Evolutionary conservation across 2,329 filamentous ascomycete species (phyloP).

Genomic region (Chaetomiaceae sp.): DNA sequence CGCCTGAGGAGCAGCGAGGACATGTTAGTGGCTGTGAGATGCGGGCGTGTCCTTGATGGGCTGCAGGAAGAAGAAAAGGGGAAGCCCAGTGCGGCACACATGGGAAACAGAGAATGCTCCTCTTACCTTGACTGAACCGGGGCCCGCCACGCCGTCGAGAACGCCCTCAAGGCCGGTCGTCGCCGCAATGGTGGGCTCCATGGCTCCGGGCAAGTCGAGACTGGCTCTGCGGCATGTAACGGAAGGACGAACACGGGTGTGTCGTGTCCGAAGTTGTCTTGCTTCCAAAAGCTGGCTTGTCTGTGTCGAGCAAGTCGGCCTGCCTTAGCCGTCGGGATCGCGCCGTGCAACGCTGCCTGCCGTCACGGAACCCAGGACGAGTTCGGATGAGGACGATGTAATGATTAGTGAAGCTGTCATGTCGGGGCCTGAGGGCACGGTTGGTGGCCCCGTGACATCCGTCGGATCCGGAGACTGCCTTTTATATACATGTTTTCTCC

Average conservation of each 20-base stretch:
- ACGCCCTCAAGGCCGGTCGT: constrained; percentile 1
- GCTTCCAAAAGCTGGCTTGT: no score
- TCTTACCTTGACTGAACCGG: constrained; percentile 8
- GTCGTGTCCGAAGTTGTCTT: no score
- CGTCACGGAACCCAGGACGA: neutral
- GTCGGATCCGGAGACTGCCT: neutral
- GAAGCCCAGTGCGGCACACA: no score
- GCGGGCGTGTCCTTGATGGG: no score
- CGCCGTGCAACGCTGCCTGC: neutral
- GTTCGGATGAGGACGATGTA: neutral
- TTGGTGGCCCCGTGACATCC: neutral
- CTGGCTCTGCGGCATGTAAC: neutral
- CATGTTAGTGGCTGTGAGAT: neutral
- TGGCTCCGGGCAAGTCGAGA: constrained; percentile 1
- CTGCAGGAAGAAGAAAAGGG: no score
- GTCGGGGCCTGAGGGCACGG: neutral
- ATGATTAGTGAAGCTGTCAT: neutral
- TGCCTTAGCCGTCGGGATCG: neutral
- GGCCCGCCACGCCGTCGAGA: neutral
- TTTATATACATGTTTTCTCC: neutral
- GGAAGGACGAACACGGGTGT: no score
- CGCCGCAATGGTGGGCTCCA: constrained; percentile 8
- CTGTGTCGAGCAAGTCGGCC: no score
- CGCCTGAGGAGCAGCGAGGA: neutral
- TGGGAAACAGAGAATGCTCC: no score